Percentiles rank a stretch among this genome's conserved stretches.
These are phyloP conservation scores for Apiotrichum veenhuisii DNA, from an alignment of 1,284 basidiomycete genomes.

Conservation along the genomic window DNA sequence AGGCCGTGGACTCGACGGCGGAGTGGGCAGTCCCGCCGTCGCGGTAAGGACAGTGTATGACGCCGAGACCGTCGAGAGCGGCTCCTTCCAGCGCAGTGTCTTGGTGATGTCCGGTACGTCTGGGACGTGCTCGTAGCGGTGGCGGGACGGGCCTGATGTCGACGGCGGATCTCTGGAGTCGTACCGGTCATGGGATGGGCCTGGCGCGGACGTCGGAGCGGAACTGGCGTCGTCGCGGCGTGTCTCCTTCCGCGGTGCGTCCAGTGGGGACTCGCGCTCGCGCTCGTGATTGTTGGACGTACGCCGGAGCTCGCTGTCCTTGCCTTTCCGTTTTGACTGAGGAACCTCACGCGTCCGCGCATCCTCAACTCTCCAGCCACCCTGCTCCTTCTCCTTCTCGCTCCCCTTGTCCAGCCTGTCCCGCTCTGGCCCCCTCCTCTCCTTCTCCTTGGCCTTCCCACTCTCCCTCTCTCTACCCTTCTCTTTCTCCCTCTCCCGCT, in stretches of 20 bases:
- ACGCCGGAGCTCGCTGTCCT: too few relatives aligned
- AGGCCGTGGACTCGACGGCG: conserved; percentile 6
- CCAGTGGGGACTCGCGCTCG: too few relatives aligned
- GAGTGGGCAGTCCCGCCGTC: conserved; percentile 4
- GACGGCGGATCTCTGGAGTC: too few relatives aligned
- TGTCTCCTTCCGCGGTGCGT: too few relatives aligned
- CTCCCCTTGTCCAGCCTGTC: not conserved
- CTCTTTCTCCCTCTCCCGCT: not conserved
- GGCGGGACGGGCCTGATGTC: too few relatives aligned
- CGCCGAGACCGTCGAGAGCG: not conserved
- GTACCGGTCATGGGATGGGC: too few relatives aligned
- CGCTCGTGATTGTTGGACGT: too few relatives aligned
- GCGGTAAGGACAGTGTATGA: not conserved
- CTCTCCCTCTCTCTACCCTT: not conserved
- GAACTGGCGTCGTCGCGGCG: too few relatives aligned
- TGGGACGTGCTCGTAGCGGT: not conserved
- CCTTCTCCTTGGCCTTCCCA: not conserved
- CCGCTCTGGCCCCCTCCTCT: not conserved
- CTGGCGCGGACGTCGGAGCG: too few relatives aligned
- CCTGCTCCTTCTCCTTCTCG: not conserved
- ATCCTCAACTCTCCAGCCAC: too few relatives aligned
- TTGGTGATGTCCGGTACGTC: not conserved
- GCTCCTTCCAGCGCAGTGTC: not conserved
- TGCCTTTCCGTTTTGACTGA: too few relatives aligned
- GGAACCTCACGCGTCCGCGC: too few relatives aligned